These are phyloP conservation scores for Lenwebbia sp. DNA, from an alignment of 345 rosid genomes.

Conservation along the genomic window DNA sequence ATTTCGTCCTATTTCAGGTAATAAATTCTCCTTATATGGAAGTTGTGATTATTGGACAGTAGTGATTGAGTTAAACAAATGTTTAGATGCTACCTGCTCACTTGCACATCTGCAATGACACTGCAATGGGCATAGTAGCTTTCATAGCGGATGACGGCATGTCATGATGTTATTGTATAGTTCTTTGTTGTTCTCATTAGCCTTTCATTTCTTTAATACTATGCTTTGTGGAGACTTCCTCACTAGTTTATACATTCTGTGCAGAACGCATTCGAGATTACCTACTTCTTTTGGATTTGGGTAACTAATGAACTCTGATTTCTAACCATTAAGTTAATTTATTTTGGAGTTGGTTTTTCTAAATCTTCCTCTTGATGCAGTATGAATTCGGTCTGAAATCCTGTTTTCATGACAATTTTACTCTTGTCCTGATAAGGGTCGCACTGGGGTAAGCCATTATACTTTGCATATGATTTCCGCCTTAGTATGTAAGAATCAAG, in stretches of 20 bases:
- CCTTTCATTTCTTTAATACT: background rate
- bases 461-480: background rate
- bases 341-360: background rate
- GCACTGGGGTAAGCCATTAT: conserved; percentile 48
- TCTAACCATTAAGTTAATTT: background rate
- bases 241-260: background rate
- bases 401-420: conserved; percentile 56
- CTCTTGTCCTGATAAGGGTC: conserved; percentile 31
- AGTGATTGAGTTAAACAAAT: conserved; percentile 1
- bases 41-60: background rate
- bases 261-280: conserved; percentile 94
- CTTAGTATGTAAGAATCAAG: background rate
- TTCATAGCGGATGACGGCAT: background rate
- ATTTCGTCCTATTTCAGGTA: conserved; percentile 92
- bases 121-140: background rate
- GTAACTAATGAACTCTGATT: conserved; percentile 20
- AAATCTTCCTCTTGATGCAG: conserved; percentile 27
- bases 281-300: conserved; percentile 95
- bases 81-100: background rate
- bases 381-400: conserved; percentile 86
- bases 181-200: background rate
- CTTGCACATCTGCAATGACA: background rate
- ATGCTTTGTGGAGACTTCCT: background rate
- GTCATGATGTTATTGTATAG: background rate
- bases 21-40: background rate